Evolutionary conservation across 257 asterid genomes (phyloP).

Genomic region (Solanum arcanum): DNA sequence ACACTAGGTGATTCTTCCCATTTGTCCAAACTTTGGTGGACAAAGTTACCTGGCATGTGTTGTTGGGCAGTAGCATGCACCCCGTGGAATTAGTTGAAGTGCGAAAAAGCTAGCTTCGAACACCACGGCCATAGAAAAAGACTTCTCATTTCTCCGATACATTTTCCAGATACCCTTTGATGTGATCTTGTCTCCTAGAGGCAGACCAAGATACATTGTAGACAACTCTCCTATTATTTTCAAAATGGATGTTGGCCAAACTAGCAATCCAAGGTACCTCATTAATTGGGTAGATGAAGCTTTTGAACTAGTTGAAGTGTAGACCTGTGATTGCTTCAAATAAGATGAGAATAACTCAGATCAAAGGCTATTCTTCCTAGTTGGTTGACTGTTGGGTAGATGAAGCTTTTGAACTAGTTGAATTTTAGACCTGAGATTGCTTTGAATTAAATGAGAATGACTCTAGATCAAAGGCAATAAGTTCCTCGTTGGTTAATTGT

Average conservation of each 20-base stretch:
- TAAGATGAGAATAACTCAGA: not conserved
- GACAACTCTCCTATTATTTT: not conserved
- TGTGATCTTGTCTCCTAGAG: not conserved
- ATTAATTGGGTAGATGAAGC: not conserved
- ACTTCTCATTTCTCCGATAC: not conserved
- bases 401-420: not conserved
- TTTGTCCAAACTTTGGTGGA: not conserved
- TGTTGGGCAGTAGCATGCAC: not conserved
- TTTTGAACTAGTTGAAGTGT: not conserved
- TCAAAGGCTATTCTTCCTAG: not conserved
- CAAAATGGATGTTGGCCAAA: not conserved
- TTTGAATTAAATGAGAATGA: not conserved
- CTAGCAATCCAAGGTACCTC: not conserved
- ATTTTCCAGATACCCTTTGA: not conserved
- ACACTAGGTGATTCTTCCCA: not conserved
- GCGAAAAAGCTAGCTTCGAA: not conserved
- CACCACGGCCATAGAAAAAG: not conserved
- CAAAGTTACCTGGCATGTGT: not conserved
- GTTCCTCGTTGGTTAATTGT: not conserved
- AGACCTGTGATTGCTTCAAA: not conserved
- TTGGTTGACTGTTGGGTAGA: not conserved
- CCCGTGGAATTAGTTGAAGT: not conserved
- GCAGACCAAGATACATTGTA: not conserved
- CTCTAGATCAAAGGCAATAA: not conserved
- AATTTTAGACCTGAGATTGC: not conserved